These are phyloP conservation scores for Sporobolus alterniflorus DNA, from an alignment of 202 grass and related monocot species.

Conservation along the genomic window DNA sequence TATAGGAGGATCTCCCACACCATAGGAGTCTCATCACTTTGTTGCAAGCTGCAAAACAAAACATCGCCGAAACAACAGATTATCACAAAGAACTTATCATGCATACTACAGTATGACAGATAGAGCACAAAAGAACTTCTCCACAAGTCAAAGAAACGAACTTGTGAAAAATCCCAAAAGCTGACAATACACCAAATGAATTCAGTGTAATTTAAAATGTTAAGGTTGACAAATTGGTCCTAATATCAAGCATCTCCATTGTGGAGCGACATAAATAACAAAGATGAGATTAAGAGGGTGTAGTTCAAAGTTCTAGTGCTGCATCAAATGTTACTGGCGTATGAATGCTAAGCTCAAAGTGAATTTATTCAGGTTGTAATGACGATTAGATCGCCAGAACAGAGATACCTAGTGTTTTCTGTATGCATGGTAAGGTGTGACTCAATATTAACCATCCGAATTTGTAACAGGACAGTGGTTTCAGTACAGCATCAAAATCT, in stretches of 20 bases:
- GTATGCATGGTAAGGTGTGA: background rate
- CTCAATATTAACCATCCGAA: conserved; percentile 10
- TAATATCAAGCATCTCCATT: background rate
- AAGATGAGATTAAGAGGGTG: background rate
- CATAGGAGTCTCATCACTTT: conserved; percentile 94
- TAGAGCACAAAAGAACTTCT: background rate
- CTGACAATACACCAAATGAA: background rate
- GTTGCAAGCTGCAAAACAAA: conserved; percentile 69
- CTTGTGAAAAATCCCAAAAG: background rate
- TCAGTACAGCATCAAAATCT: background rate
- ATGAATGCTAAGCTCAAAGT: background rate
- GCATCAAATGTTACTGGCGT: background rate
- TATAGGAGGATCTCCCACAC: conserved; percentile 97
- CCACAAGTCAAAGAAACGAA: background rate
- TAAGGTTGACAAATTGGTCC: background rate
- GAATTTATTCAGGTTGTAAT: background rate
- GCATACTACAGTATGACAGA: background rate
- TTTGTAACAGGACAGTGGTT: background rate
- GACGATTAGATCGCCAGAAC: background rate
- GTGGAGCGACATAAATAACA: background rate
- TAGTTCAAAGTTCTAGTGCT: background rate
- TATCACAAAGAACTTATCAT: background rate
- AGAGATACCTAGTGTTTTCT: background rate
- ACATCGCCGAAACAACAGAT: background rate
- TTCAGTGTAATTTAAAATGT: background rate